A percentile compares a stretch with the other conserved stretches of the same genome.
These are phyloP conservation scores for Styphnolobium japonicum DNA, from an alignment of 306 rosid species.

Conservation along the genomic window DNA sequence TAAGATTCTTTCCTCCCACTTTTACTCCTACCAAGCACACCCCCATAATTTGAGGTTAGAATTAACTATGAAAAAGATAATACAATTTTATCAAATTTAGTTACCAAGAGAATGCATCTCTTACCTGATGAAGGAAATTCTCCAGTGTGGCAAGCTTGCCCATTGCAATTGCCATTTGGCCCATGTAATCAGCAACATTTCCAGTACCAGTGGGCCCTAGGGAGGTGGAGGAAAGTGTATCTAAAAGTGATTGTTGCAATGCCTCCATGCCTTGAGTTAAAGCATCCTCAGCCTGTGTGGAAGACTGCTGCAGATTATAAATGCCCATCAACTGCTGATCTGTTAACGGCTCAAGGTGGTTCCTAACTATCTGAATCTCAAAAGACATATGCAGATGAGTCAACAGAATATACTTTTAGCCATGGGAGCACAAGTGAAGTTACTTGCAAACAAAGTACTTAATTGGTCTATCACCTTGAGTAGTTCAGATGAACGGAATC, in stretches of 20 bases:
- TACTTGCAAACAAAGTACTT: not conserved
- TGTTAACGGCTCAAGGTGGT: constrained; percentile 82
- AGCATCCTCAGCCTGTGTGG: constrained; percentile 83
- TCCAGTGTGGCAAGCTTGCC: constrained; percentile 59
- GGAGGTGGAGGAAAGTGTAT: constrained; percentile 57
- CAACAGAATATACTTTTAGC: not conserved
- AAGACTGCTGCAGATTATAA: constrained; percentile 62
- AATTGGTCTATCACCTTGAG: constrained; percentile 51
- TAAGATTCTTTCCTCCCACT: not conserved
- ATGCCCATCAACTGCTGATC: constrained; percentile 76
- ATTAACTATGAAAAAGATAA: not conserved
- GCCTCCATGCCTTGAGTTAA: constrained; percentile 75
- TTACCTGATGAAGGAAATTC: constrained; percentile 65
- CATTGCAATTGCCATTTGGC: constrained; percentile 92
- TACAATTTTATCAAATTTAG: not conserved
- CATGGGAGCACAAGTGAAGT: not conserved
- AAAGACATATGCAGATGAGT: not conserved
- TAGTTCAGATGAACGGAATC: constrained; percentile 80
- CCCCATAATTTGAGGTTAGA: not conserved
- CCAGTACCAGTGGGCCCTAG: constrained; percentile 48
- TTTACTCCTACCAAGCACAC: not conserved
- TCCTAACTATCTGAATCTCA: constrained; percentile 56
- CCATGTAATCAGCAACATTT: constrained; percentile 84
- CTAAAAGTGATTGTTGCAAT: constrained; percentile 65
- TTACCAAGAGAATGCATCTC: not conserved